Conservation (phyloP, 345 rosid species). For the Draba incana region DNA sequence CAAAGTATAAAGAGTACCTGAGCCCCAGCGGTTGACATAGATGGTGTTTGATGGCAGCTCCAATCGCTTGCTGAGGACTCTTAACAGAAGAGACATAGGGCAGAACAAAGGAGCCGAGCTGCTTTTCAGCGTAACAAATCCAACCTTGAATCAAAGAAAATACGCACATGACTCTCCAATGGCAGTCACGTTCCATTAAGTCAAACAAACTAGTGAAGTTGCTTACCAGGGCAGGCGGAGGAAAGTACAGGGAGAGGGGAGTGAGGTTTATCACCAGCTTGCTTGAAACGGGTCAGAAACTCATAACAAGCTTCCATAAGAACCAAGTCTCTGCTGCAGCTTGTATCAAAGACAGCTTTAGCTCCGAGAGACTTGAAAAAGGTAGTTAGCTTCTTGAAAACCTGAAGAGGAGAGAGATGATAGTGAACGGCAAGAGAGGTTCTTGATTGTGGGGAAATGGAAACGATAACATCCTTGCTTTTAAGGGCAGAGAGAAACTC, state of each 20-base stretch:
- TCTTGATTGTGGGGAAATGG: slow-evolving; percentile 86
- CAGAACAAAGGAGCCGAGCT: slow-evolving; percentile 80
- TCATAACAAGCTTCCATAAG: slow-evolving; percentile 89
- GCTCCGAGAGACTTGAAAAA: slow-evolving; percentile 84
- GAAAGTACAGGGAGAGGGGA: slow-evolving; percentile 75
- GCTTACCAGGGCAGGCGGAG: slow-evolving; percentile 91
- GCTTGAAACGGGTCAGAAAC: slow-evolving; percentile 69
- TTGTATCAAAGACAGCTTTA: slow-evolving; percentile 83
- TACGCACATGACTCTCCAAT: slow-evolving; percentile 9
- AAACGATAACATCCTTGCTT: slow-evolving; percentile 67
- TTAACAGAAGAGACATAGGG: slow-evolving; percentile 88
- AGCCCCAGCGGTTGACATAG: slow-evolving; percentile 68
- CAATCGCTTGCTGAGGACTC: slow-evolving; percentile 95
- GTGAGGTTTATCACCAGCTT: slow-evolving; percentile 48
- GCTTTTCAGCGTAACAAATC: slow-evolving; percentile 98
- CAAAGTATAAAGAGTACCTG: slow-evolving; percentile 50
- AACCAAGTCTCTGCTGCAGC: slow-evolving; percentile 76
- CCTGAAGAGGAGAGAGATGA: slow-evolving; percentile 69
- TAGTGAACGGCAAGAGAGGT: slow-evolving; percentile 84
- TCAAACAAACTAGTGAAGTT: slow-evolving; percentile 2
- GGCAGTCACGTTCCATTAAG: slow-evolving; percentile 1
- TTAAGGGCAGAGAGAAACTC: slow-evolving; percentile 75
- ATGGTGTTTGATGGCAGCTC: slow-evolving; percentile 76
- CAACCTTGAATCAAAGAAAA: slow-evolving; percentile 61
- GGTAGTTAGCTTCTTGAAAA: slow-evolving; percentile 77